Evolutionary conservation across 345 rosid genomes (phyloP), one percentile per base, ranked within the genome.

Genomic region (Luvunga scandens): DNA sequence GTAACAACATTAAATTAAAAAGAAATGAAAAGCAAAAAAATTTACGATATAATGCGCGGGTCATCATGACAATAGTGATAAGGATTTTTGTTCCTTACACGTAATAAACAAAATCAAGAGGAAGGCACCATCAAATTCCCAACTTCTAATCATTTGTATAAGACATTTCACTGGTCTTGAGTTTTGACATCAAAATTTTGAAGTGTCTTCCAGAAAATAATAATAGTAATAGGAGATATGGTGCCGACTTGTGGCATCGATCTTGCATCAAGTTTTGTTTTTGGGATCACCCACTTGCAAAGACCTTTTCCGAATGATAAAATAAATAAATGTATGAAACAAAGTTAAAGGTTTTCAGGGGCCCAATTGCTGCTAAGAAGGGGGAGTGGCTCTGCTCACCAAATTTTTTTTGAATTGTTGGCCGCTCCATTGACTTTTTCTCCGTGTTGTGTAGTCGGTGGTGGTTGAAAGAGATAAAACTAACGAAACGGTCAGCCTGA

Each of bases 341-440:
- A 4, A 45, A 33, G 4, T 21, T 19, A 21, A 38, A 19, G 72
- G 28, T 13, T 18, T 27, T 39, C 25, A 9, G 22, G 42, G 27
- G 0, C 60, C 4, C 4, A 28, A 12, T 19, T n/a, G 33, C 50
- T 12, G 50, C 14, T 0, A 18, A 13, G 22, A 22, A 3, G n/a
- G 64, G 7, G 69, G 39, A 42, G 72, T 72, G 66, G 78, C 72
- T 83, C 30, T 57, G 76, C 64, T 83, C 75, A 59, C 74, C 79
- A 64, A 75, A 68, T 55, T 38, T 14, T 4, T 22, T 14, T 4
- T 4, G 4, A 75, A 3, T 65, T 33, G 70, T 75, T 64, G 57
- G 24, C 39, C 66, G 24, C 6, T 16, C 1, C 1, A 14, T 62
- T 74, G 61, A 65, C 72, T 80, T 73, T 69, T 9, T 76, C 68